These are phyloP conservation scores for Scheffersomyces parashehatae DNA, from an alignment of 1,139 yeast species.

Conservation along the genomic window DNA sequence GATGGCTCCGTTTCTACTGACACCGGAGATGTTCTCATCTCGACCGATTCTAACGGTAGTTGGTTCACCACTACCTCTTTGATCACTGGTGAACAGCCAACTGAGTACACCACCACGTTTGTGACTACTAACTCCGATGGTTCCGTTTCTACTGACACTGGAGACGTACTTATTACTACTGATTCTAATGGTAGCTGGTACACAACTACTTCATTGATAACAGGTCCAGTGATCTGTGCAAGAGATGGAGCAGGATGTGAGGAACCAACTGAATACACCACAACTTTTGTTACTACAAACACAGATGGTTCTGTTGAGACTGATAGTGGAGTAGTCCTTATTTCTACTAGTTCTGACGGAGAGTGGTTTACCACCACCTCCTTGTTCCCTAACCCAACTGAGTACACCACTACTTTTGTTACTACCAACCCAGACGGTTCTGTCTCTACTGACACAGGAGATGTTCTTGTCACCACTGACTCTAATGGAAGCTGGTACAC, in stretches of 20 bases:
- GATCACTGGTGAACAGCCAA: constrained; percentile 3
- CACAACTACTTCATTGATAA: constrained; percentile 10
- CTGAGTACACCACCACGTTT: constrained; percentile 7
- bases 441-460: constrained; percentile 12
- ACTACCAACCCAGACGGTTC: constrained; percentile 15
- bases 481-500: constrained; percentile 11
- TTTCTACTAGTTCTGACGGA: constrained; percentile 13
- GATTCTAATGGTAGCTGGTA: constrained; percentile 9
- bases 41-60: constrained; percentile 12
- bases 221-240: constrained; percentile 4
- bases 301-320: constrained; percentile 3
- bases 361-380: constrained; percentile 11
- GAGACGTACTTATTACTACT: constrained; percentile 13
- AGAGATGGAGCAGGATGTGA: not conserved
- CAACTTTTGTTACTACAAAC: not conserved
- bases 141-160: constrained; percentile 12
- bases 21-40: constrained; percentile 10
- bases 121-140: constrained; percentile 16
- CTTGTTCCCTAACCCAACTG: not conserved
- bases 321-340: constrained; percentile 12
- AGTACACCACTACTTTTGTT: constrained; percentile 5
- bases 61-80: constrained; percentile 6
- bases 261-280: not conserved
- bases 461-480: constrained; percentile 12
- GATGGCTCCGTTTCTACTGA: constrained; percentile 3